These are phyloP conservation scores for Botrytis hyacinthi DNA, from an alignment of 2,329 filamentous ascomycete species.

Conservation along the genomic window DNA sequence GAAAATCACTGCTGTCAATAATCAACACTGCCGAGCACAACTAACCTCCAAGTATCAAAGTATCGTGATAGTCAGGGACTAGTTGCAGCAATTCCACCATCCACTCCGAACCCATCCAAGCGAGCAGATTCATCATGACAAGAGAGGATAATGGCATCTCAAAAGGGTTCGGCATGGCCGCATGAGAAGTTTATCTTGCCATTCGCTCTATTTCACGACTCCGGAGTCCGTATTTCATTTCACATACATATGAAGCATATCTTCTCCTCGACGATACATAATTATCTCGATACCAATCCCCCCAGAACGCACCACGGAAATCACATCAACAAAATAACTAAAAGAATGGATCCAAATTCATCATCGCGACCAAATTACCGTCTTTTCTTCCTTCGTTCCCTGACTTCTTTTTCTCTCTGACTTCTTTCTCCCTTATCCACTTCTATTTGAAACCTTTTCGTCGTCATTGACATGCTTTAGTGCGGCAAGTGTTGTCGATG, in stretches of 20 bases:
- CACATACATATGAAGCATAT: too few relatives aligned
- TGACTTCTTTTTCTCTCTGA: neutral
- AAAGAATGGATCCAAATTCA: neutral
- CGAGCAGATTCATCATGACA: neutral
- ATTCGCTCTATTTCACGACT: neutral
- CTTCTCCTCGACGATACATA: neutral
- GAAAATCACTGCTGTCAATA: neutral
- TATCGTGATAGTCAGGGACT: neutral
- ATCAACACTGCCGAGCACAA: neutral
- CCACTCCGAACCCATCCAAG: neutral
- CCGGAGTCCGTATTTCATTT: neutral
- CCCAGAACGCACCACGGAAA: neutral
- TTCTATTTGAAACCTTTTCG: constrained; percentile 8
- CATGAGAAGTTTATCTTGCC: neutral
- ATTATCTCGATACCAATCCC: neutral
- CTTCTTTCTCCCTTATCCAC: neutral
- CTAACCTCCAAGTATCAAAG: neutral
- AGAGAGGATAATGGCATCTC: neutral
- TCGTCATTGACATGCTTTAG: constrained; percentile 2
- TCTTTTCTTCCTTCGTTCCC: neutral
- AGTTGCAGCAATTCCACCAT: neutral
- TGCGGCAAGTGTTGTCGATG: neutral
- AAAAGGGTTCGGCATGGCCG: too few relatives aligned
- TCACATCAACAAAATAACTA: too few relatives aligned
- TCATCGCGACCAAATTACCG: neutral